Percentiles rank a stretch among this genome's conserved stretches.
These are phyloP conservation scores for Oryza longistaminata DNA, from an alignment of 176 grass and related monocot species.

Conservation along the genomic window DNA sequence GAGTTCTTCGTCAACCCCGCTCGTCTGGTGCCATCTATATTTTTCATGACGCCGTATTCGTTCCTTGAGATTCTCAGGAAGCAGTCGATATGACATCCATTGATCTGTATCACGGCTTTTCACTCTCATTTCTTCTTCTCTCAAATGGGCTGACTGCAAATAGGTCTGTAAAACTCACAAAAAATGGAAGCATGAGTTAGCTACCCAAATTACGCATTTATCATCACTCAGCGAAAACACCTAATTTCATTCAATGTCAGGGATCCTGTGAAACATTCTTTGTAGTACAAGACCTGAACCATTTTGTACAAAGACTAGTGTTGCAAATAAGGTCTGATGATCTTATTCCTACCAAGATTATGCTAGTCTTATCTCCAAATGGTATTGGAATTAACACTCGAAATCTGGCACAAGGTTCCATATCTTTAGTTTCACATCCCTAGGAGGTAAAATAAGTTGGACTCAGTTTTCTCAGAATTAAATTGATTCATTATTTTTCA, in stretches of 20 bases:
- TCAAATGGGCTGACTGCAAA: conserved; percentile 65
- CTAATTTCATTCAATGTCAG: neutral
- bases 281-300: neutral
- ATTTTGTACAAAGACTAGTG: neutral
- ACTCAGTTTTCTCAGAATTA: neutral
- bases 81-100: conserved; percentile 81
- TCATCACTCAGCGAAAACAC: neutral
- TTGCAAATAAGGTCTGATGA: neutral
- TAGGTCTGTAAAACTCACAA: conserved; percentile 54
- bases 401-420: neutral
- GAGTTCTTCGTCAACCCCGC: conserved; percentile 80
- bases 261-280: neutral
- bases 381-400: neutral
- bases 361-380: conserved; percentile 1
- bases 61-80: conserved; percentile 86
- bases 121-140: conserved; percentile 86
- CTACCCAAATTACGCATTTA: neutral
- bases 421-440: neutral
- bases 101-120: conserved; percentile 80
- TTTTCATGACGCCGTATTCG: conserved; percentile 80
- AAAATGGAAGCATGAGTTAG: conserved; percentile 18
- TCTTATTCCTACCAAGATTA: neutral
- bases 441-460: neutral
- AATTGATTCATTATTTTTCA: neutral
- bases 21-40: conserved; percentile 93